Base-by-base conservation (phyloP, 345 rosid genomes). In the Eucalyptus globulus region DNA sequence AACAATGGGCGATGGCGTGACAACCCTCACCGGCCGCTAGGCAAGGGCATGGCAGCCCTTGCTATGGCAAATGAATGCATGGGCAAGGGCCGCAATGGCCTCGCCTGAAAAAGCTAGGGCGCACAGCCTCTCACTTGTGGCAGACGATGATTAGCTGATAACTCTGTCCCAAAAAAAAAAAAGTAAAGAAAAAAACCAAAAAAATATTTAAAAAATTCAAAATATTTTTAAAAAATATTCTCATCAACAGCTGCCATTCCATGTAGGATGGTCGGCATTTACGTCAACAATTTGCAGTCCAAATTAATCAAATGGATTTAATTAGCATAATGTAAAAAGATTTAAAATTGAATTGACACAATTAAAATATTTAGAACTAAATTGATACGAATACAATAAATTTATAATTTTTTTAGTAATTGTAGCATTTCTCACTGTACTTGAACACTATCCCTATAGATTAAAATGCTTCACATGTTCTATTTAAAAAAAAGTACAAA, bases 211-310 rank as follows among this genome's bases (percentile, higher is more conserved):
- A 4, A 54, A 54, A 9, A 4, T 9, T 56, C 1, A 9, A 56
- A 56, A 56, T 56, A 24, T 22, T 22, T 9, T 56, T 22, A 21
- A 54, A 51, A 56, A 56, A 24, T 56, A 56, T 56, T 56, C 29
- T 1, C 26, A 21, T 53, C 11, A 53, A 21, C 1, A 53, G 1
- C 0, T 0, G 1, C 7, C 65, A 58, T 58, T 1, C n/a, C 65
- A 58, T 27, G 4, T 58, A 58, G 14, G 65, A 60, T 0, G 1
- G 0, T 60, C 2, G 2, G 4, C 4, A 27, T 60, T 12, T 60
- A 60, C 0, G 0, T 27, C 7, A 62, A 29, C 0, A 62, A 62
- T 29, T 62, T 62, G 7, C 0, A 0, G 7, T 13, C 17, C 15
- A 6, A 62, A 62, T 58, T 58, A 11, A 27, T 27, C n/a, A 0